phyloP scores from a whole-genome alignment of 306 rosid genomes.

The Quercus alba region DNA sequence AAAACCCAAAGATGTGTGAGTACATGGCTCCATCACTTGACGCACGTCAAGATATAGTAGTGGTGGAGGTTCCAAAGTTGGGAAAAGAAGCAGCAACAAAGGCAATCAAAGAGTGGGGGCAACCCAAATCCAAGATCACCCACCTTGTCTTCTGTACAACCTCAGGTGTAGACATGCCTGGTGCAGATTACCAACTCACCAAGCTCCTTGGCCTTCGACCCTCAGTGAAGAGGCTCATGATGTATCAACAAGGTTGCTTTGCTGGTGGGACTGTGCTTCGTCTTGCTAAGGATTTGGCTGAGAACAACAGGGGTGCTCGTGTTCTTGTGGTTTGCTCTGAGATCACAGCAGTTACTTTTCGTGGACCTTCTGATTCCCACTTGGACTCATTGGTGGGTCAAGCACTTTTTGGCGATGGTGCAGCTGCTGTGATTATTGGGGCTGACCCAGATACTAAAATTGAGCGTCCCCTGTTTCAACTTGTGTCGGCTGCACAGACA shows the following conservation, averaged over 20 bases:
- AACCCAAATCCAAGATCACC: constrained; percentile 61
- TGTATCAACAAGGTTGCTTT: constrained; percentile 68
- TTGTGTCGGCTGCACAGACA: constrained; percentile 47
- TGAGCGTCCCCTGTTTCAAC: constrained; percentile 40
- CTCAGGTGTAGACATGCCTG: constrained; percentile 67
- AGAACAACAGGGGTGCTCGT: constrained; percentile 52
- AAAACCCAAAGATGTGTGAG: constrained; percentile 43
- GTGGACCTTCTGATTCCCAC: constrained; percentile 57
- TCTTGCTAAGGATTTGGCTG: constrained; percentile 57
- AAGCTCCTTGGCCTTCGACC: constrained; percentile 60
- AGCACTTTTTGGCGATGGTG: constrained; percentile 60
- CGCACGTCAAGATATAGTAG: constrained; percentile 53
- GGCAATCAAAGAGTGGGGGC: constrained; percentile 68
- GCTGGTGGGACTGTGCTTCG: constrained; percentile 71
- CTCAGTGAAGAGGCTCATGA: constrained; percentile 58
- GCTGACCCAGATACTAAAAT: constrained; percentile 33
- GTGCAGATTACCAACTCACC: constrained; percentile 54
- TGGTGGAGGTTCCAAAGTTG: constrained; percentile 54
- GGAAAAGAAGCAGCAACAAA: constrained; percentile 53
- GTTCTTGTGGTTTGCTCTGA: constrained; percentile 64
- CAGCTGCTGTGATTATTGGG: constrained; percentile 44
- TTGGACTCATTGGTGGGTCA: constrained; percentile 51
- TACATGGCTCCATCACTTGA: constrained; percentile 67
- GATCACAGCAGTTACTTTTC: constrained; percentile 67
- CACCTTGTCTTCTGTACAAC: constrained; percentile 65